phyloP scores from a whole-genome alignment of 2,329 filamentous ascomycete genomes.

The Basipetospora chlamydospora region DNA sequence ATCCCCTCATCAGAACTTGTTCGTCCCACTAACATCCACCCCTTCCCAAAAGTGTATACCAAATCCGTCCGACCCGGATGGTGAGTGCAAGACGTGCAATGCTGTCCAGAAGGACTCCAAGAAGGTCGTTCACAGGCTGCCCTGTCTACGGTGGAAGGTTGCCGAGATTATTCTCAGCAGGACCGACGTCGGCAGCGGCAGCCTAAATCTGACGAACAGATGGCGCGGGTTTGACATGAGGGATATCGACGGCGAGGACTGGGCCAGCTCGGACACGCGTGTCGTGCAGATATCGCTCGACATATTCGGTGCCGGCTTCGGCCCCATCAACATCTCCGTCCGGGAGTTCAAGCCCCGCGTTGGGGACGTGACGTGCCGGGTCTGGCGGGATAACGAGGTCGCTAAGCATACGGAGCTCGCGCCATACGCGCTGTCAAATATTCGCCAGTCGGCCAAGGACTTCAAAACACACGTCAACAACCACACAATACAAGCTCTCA shows the following conservation, averaged over 20 bases:
- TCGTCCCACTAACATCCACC: neutral
- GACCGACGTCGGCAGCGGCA: constrained; percentile 17
- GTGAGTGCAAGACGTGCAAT: constrained; percentile 25
- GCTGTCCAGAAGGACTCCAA: constrained; percentile 23
- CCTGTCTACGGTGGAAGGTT: constrained; percentile 29
- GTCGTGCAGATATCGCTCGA: constrained; percentile 24
- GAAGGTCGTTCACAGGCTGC: constrained; percentile 30
- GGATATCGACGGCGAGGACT: constrained; percentile 25
- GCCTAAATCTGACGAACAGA: constrained; percentile 25
- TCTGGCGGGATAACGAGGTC: constrained; percentile 20
- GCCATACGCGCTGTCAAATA: constrained; percentile 25
- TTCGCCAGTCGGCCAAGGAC: constrained; percentile 17
- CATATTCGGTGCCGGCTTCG: constrained; percentile 20
- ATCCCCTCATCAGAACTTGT: neutral
- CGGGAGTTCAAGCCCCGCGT: constrained; percentile 23
- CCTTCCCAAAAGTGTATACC: constrained; percentile 20
- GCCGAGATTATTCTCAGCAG: constrained; percentile 26
- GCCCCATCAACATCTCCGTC: constrained; percentile 23
- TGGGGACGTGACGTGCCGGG: constrained; percentile 23
- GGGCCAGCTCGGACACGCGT: constrained; percentile 13
- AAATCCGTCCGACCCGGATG: constrained; percentile 16
- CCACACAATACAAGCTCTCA: constrained; percentile 14
- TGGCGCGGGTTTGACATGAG: constrained; percentile 26
- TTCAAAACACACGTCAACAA: constrained; percentile 22
- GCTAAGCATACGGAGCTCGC: constrained; percentile 17